A percentile compares a stretch with the other conserved stretches of the same genome.
These are phyloP conservation scores for Scleroderma citrinum DNA, from an alignment of 768 basidiomycete genomes.

Conservation along the genomic window DNA sequence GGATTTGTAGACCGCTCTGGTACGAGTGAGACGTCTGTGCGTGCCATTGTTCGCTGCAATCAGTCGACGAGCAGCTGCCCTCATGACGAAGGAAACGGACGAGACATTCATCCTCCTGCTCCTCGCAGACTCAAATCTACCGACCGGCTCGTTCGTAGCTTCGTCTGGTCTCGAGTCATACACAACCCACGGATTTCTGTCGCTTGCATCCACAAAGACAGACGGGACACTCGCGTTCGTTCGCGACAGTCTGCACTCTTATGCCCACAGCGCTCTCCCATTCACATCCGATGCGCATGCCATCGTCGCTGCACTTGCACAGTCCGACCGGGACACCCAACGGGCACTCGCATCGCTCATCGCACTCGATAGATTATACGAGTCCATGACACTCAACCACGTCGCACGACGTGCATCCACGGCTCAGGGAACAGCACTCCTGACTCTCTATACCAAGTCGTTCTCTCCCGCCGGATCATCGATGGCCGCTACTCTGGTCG, in stretches of 20 bases:
- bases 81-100: constrained; percentile 9
- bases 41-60: background rate
- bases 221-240: constrained; percentile 51
- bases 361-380: constrained; percentile 70
- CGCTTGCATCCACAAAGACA: constrained; percentile 24
- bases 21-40: background rate
- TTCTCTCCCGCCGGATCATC: constrained; percentile 48
- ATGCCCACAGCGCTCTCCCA: constrained; percentile 68
- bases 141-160: constrained; percentile 95
- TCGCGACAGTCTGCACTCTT: constrained; percentile 67
- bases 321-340: constrained; percentile 7
- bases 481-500: constrained; percentile 39
- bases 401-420: constrained; percentile 82
- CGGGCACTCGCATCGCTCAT: constrained; percentile 39
- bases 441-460: constrained; percentile 82
- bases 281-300: constrained; percentile 74
- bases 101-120: constrained; percentile 72
- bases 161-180: constrained; percentile 92
- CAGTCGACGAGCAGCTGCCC: background rate
- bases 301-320: constrained; percentile 20
- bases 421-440: constrained; percentile 87
- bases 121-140: constrained; percentile 88
- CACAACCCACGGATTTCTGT: constrained; percentile 73
- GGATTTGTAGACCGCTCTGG: background rate
- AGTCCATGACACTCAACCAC: constrained; percentile 85